Evolutionary conservation across 306 rosid genomes (phyloP).

Genomic region (Styphnolobium japonicum): DNA sequence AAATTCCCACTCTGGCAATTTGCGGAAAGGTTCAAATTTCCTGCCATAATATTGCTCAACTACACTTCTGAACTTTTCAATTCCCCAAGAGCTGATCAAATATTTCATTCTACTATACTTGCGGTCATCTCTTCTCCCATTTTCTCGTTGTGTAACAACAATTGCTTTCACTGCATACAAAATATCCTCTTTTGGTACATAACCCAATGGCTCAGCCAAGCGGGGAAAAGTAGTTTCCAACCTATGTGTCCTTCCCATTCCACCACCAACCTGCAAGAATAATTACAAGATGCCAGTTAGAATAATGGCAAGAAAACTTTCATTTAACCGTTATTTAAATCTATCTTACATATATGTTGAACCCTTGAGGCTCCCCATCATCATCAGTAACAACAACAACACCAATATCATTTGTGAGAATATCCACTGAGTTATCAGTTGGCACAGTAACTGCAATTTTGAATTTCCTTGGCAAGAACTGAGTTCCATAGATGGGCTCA

Average conservation of each 20-base stretch:
- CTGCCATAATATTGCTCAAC: slow-evolving; percentile 84
- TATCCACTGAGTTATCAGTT: slow-evolving; percentile 90
- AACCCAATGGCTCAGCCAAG: slow-evolving; percentile 84
- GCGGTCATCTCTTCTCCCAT: slow-evolving; percentile 98
- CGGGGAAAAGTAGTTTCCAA: slow-evolving; percentile 84
- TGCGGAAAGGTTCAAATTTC: slow-evolving; percentile 77
- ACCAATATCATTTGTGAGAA: slow-evolving; percentile 91
- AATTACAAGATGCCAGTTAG: slow-evolving; percentile 27
- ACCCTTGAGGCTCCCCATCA: slow-evolving; percentile 85
- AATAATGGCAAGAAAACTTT: slow-evolving; percentile 1
- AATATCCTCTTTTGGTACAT: slow-evolving; percentile 92
- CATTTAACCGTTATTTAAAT: background rate
- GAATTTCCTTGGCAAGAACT: slow-evolving; percentile 95
- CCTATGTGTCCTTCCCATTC: slow-evolving; percentile 99
- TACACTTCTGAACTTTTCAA: slow-evolving; percentile 78
- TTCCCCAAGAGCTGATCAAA: slow-evolving; percentile 93
- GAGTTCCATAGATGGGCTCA: slow-evolving; percentile 96
- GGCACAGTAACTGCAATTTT: slow-evolving; percentile 98
- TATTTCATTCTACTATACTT: slow-evolving; percentile 95
- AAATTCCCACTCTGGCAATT: slow-evolving; percentile 91
- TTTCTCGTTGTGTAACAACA: slow-evolving; percentile 91
- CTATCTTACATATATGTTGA: slow-evolving; percentile 82
- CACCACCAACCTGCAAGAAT: slow-evolving; percentile 91
- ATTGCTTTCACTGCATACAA: slow-evolving; percentile 92
- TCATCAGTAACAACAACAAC: slow-evolving; percentile 79